These are phyloP conservation scores for Gardenia jasminoides DNA, from an alignment of 257 asterid genomes.

Conservation along the genomic window DNA sequence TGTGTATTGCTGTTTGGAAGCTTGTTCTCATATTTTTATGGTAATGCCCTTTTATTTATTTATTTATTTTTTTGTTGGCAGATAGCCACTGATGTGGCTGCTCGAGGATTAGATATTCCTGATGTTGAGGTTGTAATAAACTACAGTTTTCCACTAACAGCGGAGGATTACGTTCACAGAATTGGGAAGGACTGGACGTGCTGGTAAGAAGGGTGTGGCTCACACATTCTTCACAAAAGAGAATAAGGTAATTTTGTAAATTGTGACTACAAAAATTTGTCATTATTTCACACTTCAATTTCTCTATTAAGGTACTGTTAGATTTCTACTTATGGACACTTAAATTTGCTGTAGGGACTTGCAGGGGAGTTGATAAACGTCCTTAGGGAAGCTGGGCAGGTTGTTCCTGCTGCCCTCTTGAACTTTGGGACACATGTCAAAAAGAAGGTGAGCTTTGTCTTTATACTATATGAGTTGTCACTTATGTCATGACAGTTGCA, in stretches of 20 bases:
- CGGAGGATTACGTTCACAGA: slow-evolving; percentile 96
- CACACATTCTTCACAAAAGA: slow-evolving; percentile 97
- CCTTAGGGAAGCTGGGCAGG: slow-evolving; percentile 89
- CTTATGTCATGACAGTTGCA: background rate
- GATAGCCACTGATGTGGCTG: slow-evolving; percentile 99
- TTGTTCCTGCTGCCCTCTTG: slow-evolving; percentile 73
- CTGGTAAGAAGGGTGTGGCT: slow-evolving; percentile 99
- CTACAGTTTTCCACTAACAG: slow-evolving; percentile 94
- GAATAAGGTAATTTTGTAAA: slow-evolving; percentile 57
- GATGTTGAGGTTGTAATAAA: slow-evolving; percentile 96
- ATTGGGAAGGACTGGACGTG: slow-evolving; percentile 99
- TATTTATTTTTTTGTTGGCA: slow-evolving; percentile 51
- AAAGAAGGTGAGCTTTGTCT: slow-evolving; percentile 60
- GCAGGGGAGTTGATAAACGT: slow-evolving; percentile 93
- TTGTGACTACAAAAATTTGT: background rate
- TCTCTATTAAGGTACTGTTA: background rate
- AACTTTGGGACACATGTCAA: slow-evolving; percentile 97
- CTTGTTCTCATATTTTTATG: background rate
- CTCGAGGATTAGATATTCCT: slow-evolving; percentile 94
- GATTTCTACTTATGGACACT: slow-evolving; percentile 2
- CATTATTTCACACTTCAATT: background rate
- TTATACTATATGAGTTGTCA: slow-evolving; percentile 1
- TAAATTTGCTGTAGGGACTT: slow-evolving; percentile 53
- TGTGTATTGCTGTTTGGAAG: background rate
- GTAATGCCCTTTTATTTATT: too few species aligned